Conservation (phyloP, 176 grass and related monocot species). For the Urochloa ruziziensis region DNA sequence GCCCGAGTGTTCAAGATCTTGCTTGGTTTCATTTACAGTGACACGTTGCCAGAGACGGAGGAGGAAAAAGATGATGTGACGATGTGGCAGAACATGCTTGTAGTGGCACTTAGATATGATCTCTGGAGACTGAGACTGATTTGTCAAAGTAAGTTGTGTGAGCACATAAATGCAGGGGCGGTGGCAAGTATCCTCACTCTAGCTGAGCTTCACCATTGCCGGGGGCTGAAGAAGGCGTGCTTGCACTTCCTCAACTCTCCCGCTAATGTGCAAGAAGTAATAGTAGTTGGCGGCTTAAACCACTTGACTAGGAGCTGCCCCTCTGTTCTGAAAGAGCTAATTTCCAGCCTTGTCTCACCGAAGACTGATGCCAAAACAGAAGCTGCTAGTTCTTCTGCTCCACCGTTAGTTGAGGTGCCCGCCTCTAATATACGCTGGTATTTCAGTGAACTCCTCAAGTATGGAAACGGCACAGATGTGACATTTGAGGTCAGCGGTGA, state of each 20-base stretch:
- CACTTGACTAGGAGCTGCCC: constrained; percentile 29
- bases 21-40: constrained; percentile 35
- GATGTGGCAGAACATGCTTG: constrained; percentile 31
- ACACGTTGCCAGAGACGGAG: not conserved
- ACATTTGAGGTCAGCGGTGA: constrained; percentile 34
- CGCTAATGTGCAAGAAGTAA: not conserved
- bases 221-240: not conserved
- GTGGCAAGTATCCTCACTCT: constrained; percentile 8
- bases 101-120: constrained; percentile 29
- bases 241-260: not conserved
- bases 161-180: constrained; percentile 2
- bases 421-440: constrained; percentile 6
- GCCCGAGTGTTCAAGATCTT: constrained; percentile 36
- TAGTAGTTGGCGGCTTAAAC: not conserved
- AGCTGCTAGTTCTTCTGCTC: not conserved
- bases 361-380: not conserved
- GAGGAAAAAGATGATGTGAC: not conserved
- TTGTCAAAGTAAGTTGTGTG: not conserved
- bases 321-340: not conserved
- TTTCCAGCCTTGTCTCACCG: not conserved
- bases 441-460: constrained; percentile 15
- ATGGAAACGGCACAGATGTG: constrained; percentile 24
- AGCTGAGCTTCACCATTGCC: not conserved
- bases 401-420: not conserved
- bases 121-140: not conserved